Percentiles rank a stretch among this genome's conserved stretches.
These are phyloP conservation scores for Elsinoe ampelina DNA, from an alignment of 2,329 filamentous ascomycete species.

Conservation along the genomic window DNA sequence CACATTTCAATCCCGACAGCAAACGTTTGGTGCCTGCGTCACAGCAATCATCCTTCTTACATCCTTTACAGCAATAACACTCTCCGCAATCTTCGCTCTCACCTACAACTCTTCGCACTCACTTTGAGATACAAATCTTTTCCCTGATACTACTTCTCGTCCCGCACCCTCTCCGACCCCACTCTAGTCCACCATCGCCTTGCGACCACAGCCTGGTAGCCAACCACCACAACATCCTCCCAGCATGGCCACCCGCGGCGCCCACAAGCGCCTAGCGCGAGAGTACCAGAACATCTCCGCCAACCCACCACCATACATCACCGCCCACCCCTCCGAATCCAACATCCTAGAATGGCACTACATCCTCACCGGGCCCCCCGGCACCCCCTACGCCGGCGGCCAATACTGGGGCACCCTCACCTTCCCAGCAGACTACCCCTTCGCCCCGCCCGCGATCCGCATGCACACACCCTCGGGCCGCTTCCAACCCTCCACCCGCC, in stretches of 20 bases:
- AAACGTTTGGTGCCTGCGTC: no score
- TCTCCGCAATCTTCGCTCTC: no score
- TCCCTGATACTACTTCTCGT: no score
- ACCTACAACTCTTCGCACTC: no score
- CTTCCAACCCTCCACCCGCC: conserved; percentile 83
- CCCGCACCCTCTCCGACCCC: no score
- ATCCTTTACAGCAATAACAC: no score
- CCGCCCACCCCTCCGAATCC: conserved; percentile 25
- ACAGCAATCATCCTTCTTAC: no score
- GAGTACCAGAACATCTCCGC: conserved; percentile 30
- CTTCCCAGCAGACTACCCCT: conserved; percentile 94
- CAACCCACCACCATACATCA: conserved; percentile 27
- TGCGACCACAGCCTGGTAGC: no score
- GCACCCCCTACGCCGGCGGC: conserved; percentile 86
- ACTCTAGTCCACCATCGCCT: no score
- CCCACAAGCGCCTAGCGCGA: conserved; percentile 31
- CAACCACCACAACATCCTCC: no score
- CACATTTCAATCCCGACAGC: no score
- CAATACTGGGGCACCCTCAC: conserved; percentile 98
- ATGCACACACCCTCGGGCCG: conserved; percentile 97
- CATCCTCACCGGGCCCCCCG: conserved; percentile 85
- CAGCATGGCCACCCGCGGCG: conserved; percentile 31
- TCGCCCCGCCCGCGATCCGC: conserved; percentile 90
- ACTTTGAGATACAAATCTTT: no score
- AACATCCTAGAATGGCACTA: conserved; percentile 32